Percentiles rank a stretch among this genome's conserved stretches.
Evolutionary conservation across 2,329 filamentous ascomycete genomes (phyloP).

Genomic region (Aaosphaeria arxii): DNA sequence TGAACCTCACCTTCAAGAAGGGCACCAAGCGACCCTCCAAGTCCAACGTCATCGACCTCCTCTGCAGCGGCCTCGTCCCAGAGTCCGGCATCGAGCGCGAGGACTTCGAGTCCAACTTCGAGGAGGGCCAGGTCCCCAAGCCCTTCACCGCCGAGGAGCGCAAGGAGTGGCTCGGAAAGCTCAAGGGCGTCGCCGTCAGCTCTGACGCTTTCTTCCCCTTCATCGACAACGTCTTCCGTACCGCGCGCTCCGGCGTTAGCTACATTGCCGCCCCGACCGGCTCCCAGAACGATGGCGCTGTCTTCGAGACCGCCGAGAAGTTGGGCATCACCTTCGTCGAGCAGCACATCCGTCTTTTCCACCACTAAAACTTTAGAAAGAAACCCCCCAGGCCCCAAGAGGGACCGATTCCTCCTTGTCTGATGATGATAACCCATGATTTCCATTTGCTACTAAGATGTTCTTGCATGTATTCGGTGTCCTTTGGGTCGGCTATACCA

Average conservation of each 20-base stretch:
- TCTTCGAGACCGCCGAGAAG: slow-evolving; percentile 88
- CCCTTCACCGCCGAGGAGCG: slow-evolving; percentile 83
- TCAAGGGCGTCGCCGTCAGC: slow-evolving; percentile 79
- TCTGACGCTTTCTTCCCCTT: slow-evolving; percentile 99
- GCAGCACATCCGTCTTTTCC: slow-evolving; percentile 91
- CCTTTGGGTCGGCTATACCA: slow-evolving; percentile 1
- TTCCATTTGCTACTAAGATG: neutral
- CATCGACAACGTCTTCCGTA: slow-evolving; percentile 95
- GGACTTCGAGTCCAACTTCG: slow-evolving; percentile 85
- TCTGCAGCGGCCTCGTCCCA: slow-evolving; percentile 87
- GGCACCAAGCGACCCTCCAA: slow-evolving; percentile 95
- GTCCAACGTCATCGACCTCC: slow-evolving; percentile 94
- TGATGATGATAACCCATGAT: no score
- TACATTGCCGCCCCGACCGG: slow-evolving; percentile 93
- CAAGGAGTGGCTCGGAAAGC: slow-evolving; percentile 78
- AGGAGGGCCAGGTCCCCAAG: slow-evolving; percentile 68
- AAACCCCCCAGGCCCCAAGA: no score
- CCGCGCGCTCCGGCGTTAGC: slow-evolving; percentile 83
- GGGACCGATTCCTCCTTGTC: no score
- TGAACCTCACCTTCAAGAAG: slow-evolving; percentile 94
- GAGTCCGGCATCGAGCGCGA: slow-evolving; percentile 79
- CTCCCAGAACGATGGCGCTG: slow-evolving; percentile 78
- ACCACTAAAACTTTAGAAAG: slow-evolving; percentile 64
- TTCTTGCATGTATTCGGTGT: neutral
- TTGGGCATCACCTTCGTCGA: slow-evolving; percentile 92